phyloP scores from a whole-genome alignment of 257 asterid genomes.

The Solanum sparsipilum region DNA sequence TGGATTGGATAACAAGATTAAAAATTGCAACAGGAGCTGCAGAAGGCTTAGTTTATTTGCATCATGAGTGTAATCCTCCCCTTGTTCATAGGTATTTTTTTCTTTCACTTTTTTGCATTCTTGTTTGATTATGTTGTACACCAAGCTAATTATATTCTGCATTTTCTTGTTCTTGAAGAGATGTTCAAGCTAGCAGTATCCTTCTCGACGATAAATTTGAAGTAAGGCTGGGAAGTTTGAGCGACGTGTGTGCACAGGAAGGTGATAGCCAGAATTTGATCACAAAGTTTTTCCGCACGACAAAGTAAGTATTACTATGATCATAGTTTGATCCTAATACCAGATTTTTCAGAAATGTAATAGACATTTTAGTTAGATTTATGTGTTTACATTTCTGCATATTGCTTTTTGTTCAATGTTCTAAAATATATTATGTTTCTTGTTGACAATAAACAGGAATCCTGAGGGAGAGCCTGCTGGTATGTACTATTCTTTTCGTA shows the following conservation, averaged over 20 bases:
- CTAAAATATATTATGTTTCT: background rate
- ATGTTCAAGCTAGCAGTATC: conserved; percentile 72
- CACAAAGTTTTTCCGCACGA: conserved; percentile 31
- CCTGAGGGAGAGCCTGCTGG: conserved; percentile 30
- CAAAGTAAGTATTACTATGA: conserved; percentile 32
- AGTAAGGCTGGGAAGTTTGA: conserved; percentile 73
- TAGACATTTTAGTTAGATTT: background rate
- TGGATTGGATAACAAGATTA: conserved; percentile 80
- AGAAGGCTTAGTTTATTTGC: conserved; percentile 55
- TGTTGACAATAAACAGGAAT: conserved; percentile 37
- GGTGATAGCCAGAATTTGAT: conserved; percentile 23
- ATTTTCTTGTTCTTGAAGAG: conserved; percentile 30
- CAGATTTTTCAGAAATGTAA: background rate
- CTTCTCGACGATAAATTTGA: conserved; percentile 72
- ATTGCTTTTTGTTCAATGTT: background rate
- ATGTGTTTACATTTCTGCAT: background rate
- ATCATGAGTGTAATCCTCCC: conserved; percentile 67
- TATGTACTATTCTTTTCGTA: conserved; percentile 8
- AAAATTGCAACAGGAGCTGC: conserved; percentile 74
- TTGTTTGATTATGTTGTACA: background rate
- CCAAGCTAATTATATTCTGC: background rate
- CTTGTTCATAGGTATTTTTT: conserved; percentile 60
- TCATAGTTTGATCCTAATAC: background rate
- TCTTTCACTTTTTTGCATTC: background rate
- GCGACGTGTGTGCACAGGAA: conserved; percentile 37